Conservation (phyloP, 179 eudicot species). For the Beta lomatogona region DNA sequence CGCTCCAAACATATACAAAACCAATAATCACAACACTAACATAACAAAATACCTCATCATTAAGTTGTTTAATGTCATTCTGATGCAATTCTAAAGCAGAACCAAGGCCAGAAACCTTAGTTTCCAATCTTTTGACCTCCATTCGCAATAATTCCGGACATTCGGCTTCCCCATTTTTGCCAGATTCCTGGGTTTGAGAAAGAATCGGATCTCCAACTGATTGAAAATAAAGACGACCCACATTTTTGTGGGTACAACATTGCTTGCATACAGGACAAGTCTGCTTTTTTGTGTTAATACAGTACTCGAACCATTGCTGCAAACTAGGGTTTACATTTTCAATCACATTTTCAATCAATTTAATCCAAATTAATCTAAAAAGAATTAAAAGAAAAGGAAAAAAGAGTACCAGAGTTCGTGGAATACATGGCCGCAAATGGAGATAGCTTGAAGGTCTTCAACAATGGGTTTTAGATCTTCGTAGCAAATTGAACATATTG, state of each 20-base stretch:
- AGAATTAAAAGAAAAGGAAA: background rate
- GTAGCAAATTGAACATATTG: conserved; percentile 87
- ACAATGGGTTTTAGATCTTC: conserved; percentile 86
- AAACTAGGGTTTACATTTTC: conserved; percentile 50
- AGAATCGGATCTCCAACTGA: conserved; percentile 55
- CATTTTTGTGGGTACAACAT: conserved; percentile 55
- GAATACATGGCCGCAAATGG: conserved; percentile 93
- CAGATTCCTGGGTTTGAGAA: conserved; percentile 40
- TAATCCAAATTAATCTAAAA: background rate
- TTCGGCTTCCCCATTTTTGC: conserved; percentile 28
- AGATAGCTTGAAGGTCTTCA: conserved; percentile 91
- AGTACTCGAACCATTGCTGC: conserved; percentile 95
- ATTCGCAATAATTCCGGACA: conserved; percentile 51
- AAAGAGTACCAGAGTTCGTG: conserved; percentile 80
- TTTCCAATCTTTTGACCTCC: conserved; percentile 62
- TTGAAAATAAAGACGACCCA: conserved; percentile 83
- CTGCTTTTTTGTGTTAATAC: conserved; percentile 58
- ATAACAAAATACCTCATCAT: conserved; percentile 47
- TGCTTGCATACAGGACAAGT: conserved; percentile 93
- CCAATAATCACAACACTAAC: background rate
- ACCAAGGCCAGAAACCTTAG: conserved; percentile 63
- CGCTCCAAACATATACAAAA: background rate
- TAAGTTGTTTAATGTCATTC: conserved; percentile 47
- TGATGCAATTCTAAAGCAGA: conserved; percentile 54
- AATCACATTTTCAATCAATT: background rate